A percentile compares a stretch with the other conserved stretches of the same genome.
These are phyloP conservation scores for Hysterangium stoloniferum DNA, from an alignment of 768 basidiomycete genomes.

Conservation along the genomic window DNA sequence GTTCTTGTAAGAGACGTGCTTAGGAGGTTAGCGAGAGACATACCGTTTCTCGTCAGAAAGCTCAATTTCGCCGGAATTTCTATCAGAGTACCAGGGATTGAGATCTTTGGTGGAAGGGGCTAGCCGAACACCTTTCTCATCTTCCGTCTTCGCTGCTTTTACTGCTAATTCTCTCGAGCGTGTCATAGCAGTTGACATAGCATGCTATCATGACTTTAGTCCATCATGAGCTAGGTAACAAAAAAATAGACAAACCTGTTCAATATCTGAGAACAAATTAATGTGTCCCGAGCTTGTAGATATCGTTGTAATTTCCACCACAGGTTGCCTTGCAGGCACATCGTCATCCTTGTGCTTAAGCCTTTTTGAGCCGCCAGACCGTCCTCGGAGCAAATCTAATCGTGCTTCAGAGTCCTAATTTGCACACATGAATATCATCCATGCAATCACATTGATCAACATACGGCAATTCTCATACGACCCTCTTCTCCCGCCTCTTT, in stretches of 20 bases:
- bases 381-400: slow-evolving; percentile 53
- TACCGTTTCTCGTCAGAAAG: slow-evolving; percentile 30
- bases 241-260: slow-evolving; percentile 39
- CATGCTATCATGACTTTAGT: slow-evolving; percentile 27
- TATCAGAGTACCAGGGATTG: slow-evolving; percentile 65
- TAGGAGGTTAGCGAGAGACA: slow-evolving; percentile 2
- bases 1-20: neutral
- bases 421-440: neutral
- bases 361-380: slow-evolving; percentile 39
- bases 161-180: slow-evolving; percentile 28
- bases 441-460: slow-evolving; percentile 17
- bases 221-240: neutral
- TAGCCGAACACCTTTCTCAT: slow-evolving; percentile 65
- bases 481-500: slow-evolving; percentile 67
- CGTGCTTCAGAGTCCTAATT: slow-evolving; percentile 73
- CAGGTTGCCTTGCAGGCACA: neutral
- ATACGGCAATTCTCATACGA: slow-evolving; percentile 60
- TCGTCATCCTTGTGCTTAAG: slow-evolving; percentile 8
- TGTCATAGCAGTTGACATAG: slow-evolving; percentile 34
- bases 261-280: slow-evolving; percentile 79
- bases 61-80: slow-evolving; percentile 22
- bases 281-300: slow-evolving; percentile 41
- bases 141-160: slow-evolving; percentile 31
- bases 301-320: neutral
- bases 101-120: slow-evolving; percentile 72